Base-by-base conservation (phyloP, 2,329 filamentous ascomycete species). In the Aspergillus sp. region DNA sequence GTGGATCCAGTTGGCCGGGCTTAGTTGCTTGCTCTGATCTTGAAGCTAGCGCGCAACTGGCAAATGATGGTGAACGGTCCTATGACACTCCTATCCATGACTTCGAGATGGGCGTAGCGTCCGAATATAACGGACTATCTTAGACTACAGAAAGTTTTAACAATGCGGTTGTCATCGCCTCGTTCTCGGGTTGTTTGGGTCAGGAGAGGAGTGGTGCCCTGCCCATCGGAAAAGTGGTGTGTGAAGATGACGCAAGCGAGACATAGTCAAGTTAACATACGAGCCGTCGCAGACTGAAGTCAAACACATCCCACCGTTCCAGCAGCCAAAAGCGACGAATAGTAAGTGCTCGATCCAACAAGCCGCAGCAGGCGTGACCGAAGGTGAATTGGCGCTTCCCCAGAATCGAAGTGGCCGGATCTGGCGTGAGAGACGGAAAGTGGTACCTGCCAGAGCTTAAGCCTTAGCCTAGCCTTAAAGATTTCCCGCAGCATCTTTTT, bases 401-500 rank as follows among this genome's bases (percentile, higher is more conserved):
- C 44, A 24, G 44, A 31, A 27, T 46, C 19, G 24, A 4, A 24
- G 14, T 53, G 44, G 41, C 45, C 27, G 43, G 31, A 48, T 48
- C 45, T 49, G 33, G 9, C 19, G 8, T 15, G 12, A n/a, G 35
- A 9, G 14, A 37, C 15, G 19, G 31, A 39, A 21, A 49, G 47
- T 37, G 47, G 31, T 37, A 49, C 31, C 31, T 49, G 31, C 47
- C 47, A 17, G 24, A 52, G 49, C 49, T 52, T 52, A 52, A 44
- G 49, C 35, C 39, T 48, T 48, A 48, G 45, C 27, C 27, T 48
- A 27, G 49, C 35, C 24, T 48, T n/a, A 14, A 27, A 37, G 45
- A 48, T 48, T 46, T 46, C 44, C 61, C 64, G 63, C 60, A 64
- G 60, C 63, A 65, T 61, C 60, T 59, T 65, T 63, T 65, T 62